These are phyloP conservation scores for Dillenia turbinata DNA, from an alignment of 164 flowering plant genomes.

Conservation along the genomic window DNA sequence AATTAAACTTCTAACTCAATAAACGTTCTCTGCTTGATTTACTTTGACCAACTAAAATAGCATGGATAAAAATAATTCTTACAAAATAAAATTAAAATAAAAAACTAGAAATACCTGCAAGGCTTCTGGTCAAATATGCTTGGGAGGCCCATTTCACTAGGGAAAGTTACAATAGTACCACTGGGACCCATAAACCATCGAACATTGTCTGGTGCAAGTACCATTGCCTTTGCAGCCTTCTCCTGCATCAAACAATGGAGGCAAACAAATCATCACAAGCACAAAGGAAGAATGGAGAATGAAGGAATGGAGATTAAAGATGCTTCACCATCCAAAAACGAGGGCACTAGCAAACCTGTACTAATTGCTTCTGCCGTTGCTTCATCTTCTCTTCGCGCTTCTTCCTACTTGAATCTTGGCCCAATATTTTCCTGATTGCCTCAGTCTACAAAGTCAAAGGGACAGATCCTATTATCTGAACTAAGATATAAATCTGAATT, in stretches of 20 bases:
- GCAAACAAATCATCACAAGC: background rate
- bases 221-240: constrained; percentile 27
- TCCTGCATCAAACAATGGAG: constrained; percentile 18
- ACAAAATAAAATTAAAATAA: background rate
- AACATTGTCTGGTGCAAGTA: constrained; percentile 28
- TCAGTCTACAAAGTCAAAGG: constrained; percentile 34
- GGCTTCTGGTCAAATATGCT: constrained; percentile 28
- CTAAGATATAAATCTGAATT: background rate
- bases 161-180: constrained; percentile 39
- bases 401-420: constrained; percentile 56
- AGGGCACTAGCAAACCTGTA: constrained; percentile 18
- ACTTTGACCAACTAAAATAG: background rate
- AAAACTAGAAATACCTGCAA: constrained; percentile 25
- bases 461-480: background rate
- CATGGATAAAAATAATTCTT: background rate
- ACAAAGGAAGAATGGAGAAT: background rate
- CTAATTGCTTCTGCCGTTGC: constrained; percentile 33
- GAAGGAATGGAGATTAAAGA: background rate
- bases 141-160: constrained; percentile 45
- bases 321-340: background rate
- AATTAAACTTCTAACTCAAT: no score
- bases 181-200: constrained; percentile 36
- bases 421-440: constrained; percentile 51
- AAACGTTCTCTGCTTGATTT: no score
- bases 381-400: constrained; percentile 37